Conservation (phyloP, 2,329 filamentous ascomycete species). For the Helotiales sp. region DNA sequence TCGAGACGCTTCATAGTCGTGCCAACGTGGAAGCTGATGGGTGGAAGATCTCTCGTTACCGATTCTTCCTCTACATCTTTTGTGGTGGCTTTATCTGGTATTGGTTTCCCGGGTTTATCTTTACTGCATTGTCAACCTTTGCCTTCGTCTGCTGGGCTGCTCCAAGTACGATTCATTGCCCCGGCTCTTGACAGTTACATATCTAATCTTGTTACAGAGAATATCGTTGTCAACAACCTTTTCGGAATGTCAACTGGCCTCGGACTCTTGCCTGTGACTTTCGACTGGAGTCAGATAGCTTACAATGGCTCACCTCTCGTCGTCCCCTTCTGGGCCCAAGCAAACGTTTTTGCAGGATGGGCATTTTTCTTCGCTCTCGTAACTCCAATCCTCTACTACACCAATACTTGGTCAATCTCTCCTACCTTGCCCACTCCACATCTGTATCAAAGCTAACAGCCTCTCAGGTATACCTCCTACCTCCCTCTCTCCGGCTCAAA, state of each 20-base stretch:
- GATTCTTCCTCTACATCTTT: constrained; percentile 38
- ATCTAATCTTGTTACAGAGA: constrained; percentile 42
- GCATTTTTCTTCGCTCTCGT: constrained; percentile 62
- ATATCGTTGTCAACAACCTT: neutral
- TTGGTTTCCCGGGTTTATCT: constrained; percentile 53
- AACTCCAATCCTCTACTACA: constrained; percentile 62
- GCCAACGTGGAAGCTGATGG: constrained; percentile 50
- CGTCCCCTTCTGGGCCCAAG: constrained; percentile 68
- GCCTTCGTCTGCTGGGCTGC: constrained; percentile 71
- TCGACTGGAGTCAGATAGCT: constrained; percentile 61
- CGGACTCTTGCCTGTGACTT: constrained; percentile 68
- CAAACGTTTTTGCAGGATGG: constrained; percentile 69
- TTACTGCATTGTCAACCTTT: constrained; percentile 68
- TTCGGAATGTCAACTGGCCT: constrained; percentile 51
- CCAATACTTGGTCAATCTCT: constrained; percentile 51
- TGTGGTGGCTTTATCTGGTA: constrained; percentile 50
- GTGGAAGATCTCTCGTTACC: constrained; percentile 49
- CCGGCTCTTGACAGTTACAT: constrained; percentile 46
- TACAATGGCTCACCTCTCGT: constrained; percentile 41
- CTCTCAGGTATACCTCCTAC: constrained; percentile 45
- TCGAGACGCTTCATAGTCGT: constrained; percentile 57
- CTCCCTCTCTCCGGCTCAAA: constrained; percentile 60
- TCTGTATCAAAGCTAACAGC: neutral
- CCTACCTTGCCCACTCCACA: neutral
- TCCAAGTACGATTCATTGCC: constrained; percentile 58